Conservation (phyloP, 1,284 basidiomycete species). For the Trametes polyzona region DNA sequence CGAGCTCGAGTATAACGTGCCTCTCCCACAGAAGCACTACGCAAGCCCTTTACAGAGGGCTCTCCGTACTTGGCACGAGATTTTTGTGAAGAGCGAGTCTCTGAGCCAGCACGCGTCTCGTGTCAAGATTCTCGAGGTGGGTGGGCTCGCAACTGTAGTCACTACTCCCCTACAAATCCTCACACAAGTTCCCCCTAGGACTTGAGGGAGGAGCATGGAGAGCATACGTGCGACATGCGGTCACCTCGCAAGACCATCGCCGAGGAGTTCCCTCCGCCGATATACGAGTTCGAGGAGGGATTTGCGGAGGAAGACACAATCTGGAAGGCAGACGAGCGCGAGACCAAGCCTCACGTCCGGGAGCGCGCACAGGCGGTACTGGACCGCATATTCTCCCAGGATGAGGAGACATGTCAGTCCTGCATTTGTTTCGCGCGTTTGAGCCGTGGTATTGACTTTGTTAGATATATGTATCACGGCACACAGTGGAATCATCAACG, state of each 20-base stretch:
- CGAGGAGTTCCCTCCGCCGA: slow-evolving; percentile 52
- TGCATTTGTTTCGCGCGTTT: no score
- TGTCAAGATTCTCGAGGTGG: slow-evolving; percentile 38
- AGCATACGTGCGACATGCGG: slow-evolving; percentile 78
- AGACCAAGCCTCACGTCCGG: slow-evolving; percentile 60
- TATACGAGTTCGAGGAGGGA: slow-evolving; percentile 63
- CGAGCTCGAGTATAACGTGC: slow-evolving; percentile 57
- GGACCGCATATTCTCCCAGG: slow-evolving; percentile 62
- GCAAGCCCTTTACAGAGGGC: slow-evolving; percentile 78
- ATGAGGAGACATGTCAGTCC: slow-evolving; percentile 52
- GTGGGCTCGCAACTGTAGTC: not conserved
- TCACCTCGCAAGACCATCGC: slow-evolving; percentile 57
- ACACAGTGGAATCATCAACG: slow-evolving; percentile 64
- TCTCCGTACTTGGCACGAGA: slow-evolving; percentile 66
- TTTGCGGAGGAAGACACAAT: slow-evolving; percentile 77
- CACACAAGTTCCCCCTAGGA: slow-evolving; percentile 43
- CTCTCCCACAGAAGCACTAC: slow-evolving; percentile 65
- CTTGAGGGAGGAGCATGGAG: slow-evolving; percentile 68
- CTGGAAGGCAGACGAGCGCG: slow-evolving; percentile 69
- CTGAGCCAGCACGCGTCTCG: slow-evolving; percentile 12
- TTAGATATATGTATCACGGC: slow-evolving; percentile 68
- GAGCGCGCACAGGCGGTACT: slow-evolving; percentile 59
- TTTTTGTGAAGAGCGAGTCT: slow-evolving; percentile 49
- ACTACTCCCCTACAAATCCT: not conserved
- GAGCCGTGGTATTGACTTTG: not conserved